Evolutionary conservation across 1,284 basidiomycete genomes (phyloP).

Genomic region (Golubevia pallescens): DNA sequence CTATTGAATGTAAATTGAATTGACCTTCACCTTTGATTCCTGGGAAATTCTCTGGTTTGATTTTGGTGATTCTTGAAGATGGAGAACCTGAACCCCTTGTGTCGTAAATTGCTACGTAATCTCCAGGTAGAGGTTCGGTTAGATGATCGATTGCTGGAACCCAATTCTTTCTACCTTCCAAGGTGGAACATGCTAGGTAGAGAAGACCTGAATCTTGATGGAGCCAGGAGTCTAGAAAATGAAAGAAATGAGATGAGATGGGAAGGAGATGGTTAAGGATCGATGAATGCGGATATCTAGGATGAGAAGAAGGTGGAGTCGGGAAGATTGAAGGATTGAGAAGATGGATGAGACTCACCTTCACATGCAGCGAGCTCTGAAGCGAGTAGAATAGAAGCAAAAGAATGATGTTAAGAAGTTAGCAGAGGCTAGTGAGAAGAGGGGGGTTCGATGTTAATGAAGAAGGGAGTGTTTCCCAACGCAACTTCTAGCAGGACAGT

Average conservation of each 20-base stretch:
- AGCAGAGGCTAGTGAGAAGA: too few species aligned
- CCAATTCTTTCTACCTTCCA: slow-evolving; percentile 26
- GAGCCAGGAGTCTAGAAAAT: slow-evolving; percentile 35
- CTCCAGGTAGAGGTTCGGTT: slow-evolving; percentile 8
- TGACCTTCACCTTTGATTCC: slow-evolving; percentile 18
- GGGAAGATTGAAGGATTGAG: too few species aligned
- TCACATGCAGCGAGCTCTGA: too few species aligned
- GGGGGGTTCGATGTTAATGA: too few species aligned
- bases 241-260: too few species aligned
- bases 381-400: too few species aligned
- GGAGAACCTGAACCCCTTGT: slow-evolving; percentile 23
- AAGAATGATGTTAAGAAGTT: too few species aligned
- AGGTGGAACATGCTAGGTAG: slow-evolving; percentile 40
- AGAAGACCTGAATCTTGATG: slow-evolving; percentile 37
- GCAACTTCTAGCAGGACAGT: too few species aligned
- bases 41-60: slow-evolving; percentile 22
- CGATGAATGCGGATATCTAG: too few species aligned
- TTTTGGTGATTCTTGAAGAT: slow-evolving; percentile 24
- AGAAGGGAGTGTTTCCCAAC: too few species aligned
- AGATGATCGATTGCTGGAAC: slow-evolving; percentile 13
- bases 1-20: slow-evolving; percentile 37
- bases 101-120: slow-evolving; percentile 42
- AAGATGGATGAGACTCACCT: too few species aligned
- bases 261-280: background rate
- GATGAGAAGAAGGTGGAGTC: too few species aligned